phyloP scores from a whole-genome alignment of 2,329 filamentous ascomycete species.

The Fusarium agapanthi region DNA sequence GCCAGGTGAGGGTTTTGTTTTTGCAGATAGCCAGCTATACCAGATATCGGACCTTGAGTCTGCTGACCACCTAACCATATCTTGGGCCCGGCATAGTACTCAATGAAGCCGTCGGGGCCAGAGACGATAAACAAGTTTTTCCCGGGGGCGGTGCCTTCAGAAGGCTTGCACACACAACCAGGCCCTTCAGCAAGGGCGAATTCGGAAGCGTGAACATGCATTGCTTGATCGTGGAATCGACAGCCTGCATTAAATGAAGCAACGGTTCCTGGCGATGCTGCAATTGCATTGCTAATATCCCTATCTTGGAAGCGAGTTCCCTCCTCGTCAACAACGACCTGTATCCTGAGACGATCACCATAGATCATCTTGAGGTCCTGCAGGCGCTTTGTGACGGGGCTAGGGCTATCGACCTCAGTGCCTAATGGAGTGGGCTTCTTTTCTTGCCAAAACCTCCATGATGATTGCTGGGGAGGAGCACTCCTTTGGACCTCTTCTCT shows the following conservation, averaged over 20 bases:
- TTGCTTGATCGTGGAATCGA: constrained; percentile 44
- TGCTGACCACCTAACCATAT: constrained; percentile 77
- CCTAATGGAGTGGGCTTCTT: constrained; percentile 33
- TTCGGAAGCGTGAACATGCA: constrained; percentile 44
- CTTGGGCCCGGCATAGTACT: constrained; percentile 81
- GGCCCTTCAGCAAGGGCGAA: constrained; percentile 42
- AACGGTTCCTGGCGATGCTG: not conserved
- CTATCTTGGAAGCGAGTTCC: constrained; percentile 67
- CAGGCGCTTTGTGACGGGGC: constrained; percentile 69
- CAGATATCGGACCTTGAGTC: constrained; percentile 77
- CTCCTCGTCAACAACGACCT: constrained; percentile 87
- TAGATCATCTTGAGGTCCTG: constrained; percentile 67
- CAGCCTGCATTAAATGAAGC: constrained; percentile 36
- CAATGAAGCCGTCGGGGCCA: constrained; percentile 89
- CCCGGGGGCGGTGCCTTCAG: constrained; percentile 45
- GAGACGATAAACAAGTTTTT: constrained; percentile 82
- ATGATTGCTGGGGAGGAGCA: constrained; percentile 22
- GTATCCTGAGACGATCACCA: constrained; percentile 66
- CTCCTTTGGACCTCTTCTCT: constrained; percentile 58
- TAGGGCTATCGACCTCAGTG: constrained; percentile 42
- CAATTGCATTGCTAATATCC: constrained; percentile 54
- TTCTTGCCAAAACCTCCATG: constrained; percentile 39
- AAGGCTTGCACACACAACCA: constrained; percentile 40
- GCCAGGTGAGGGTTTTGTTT: constrained; percentile 50
- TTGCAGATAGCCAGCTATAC: constrained; percentile 70